These are phyloP conservation scores for Alternaria gansuensis DNA, from an alignment of 2,329 filamentous ascomycete species.

Conservation along the genomic window DNA sequence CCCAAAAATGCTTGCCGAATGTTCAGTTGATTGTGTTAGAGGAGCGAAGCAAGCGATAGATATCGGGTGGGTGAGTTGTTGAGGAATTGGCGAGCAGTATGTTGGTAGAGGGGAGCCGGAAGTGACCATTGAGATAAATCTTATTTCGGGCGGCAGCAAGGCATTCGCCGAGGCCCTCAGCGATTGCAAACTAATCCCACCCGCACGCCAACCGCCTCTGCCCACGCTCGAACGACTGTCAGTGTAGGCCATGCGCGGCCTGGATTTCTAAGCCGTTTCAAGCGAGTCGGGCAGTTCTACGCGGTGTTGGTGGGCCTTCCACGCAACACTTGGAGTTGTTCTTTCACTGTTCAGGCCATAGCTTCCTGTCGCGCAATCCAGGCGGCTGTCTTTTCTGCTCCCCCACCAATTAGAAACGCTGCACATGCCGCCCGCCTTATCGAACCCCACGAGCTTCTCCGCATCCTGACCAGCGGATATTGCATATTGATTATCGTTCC, in stretches of 20 bases:
- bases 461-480: conserved; percentile 36
- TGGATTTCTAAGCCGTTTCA: conserved; percentile 26
- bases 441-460: conserved; percentile 38
- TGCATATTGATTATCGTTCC: conserved; percentile 36
- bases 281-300: conserved; percentile 18
- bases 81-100: conserved; percentile 13
- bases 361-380: conserved; percentile 31
- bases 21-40: not conserved
- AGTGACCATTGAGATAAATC: conserved; percentile 37
- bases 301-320: conserved; percentile 26
- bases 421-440: conserved; percentile 33
- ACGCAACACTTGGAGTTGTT: conserved; percentile 28
- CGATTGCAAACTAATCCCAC: conserved; percentile 12
- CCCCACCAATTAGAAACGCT: conserved; percentile 35
- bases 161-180: conserved; percentile 32
- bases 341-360: conserved; percentile 30
- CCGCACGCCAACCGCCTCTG: conserved; percentile 18
- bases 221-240: conserved; percentile 39
- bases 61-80: not conserved
- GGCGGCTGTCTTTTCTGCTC: conserved; percentile 23
- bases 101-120: conserved; percentile 22
- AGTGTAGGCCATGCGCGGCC: conserved; percentile 15
- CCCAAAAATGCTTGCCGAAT: not conserved
- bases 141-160: conserved; percentile 27
- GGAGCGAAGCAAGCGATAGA: not conserved